Base-by-base conservation (phyloP, 2,329 filamentous ascomycete genomes). In the Triangularia setosa region DNA sequence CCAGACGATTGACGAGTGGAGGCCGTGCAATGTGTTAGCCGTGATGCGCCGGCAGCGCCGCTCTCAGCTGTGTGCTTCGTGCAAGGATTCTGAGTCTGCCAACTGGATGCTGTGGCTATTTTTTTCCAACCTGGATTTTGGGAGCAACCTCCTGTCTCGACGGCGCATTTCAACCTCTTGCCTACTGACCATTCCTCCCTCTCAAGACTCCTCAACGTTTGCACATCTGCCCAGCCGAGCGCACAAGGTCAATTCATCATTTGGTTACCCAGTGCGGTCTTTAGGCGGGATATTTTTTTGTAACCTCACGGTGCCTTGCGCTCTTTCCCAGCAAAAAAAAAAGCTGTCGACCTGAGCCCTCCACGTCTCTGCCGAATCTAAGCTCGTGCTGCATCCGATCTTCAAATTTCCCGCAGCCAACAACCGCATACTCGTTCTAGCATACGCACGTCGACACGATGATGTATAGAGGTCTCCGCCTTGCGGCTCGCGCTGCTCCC, bases 381-480 rank as follows among this genome's bases (percentile, higher is more conserved):
- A 12, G 61, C 18, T 53, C 30, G 24, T 60, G 25, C 64, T 58
- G 62, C 60, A 25, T 56, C 40, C 40, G 40, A 54, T 28, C 61
- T 59, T 24, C 63, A 63, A 67, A 68, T 68, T 33, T 67, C 67
- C 62, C 67, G 44, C 64, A 68, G 40, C 60, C 21, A 33, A 52
- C 52, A 24, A 24, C 40, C 52, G 59, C 58, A 62, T 18, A 60
- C 48, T 25, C 18, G 33, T 57, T 27, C 35, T 48, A 24, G 28
- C 63, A 61, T n/a, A 40, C 30, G 40, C 40, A 16, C 40, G n/a
- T 48, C 40, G 40, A 58, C 64, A 70, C 35, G 1, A 72, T 69
- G 67, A 30, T 71, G 53, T 72, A 69, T 48, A 65, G 68, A 64
- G 68, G 70, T 52, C 66, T 72, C 56, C 69, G 70, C 27, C 61